Conservation (phyloP, 331 rosid species). For the Pyrus hybrid region DNA sequence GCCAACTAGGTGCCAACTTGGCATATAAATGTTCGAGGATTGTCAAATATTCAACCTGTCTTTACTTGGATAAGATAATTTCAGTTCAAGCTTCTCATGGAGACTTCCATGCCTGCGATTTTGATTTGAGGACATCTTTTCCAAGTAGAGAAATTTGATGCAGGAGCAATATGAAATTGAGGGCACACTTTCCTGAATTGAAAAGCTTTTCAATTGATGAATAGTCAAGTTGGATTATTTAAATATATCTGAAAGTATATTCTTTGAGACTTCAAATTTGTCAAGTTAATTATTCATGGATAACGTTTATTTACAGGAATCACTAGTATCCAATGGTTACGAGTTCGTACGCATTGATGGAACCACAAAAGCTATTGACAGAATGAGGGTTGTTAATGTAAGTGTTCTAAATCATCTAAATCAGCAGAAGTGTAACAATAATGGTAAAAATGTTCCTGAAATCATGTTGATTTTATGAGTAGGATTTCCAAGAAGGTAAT, state of each 20-base stretch:
- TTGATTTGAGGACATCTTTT: too few relatives aligned
- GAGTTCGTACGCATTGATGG: constrained; percentile 79
- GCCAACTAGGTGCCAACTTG: too few relatives aligned
- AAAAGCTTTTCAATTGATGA: background rate
- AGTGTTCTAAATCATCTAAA: constrained; percentile 19
- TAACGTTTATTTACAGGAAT: constrained; percentile 39
- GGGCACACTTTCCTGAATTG: background rate
- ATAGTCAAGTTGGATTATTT: background rate
- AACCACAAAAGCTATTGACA: constrained; percentile 73
- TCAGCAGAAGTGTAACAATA: background rate
- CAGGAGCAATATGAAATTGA: background rate
- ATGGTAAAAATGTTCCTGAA: constrained; percentile 1
- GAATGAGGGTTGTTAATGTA: constrained; percentile 73
- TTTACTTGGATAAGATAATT: background rate
- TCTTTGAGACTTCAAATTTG: background rate
- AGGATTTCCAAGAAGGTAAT: constrained; percentile 87
- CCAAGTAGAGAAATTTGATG: too few relatives aligned
- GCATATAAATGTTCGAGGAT: too few relatives aligned
- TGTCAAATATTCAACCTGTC: background rate
- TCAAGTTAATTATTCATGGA: background rate
- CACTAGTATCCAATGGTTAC: constrained; percentile 49
- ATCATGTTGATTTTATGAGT: constrained; percentile 4
- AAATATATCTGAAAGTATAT: background rate
- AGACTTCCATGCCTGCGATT: too few relatives aligned
- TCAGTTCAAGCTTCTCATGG: too few relatives aligned